Evolutionary conservation across 2,329 filamentous ascomycete genomes (phyloP), one percentile per base, ranked within the genome.

Genomic region (Aulographum hederae): DNA sequence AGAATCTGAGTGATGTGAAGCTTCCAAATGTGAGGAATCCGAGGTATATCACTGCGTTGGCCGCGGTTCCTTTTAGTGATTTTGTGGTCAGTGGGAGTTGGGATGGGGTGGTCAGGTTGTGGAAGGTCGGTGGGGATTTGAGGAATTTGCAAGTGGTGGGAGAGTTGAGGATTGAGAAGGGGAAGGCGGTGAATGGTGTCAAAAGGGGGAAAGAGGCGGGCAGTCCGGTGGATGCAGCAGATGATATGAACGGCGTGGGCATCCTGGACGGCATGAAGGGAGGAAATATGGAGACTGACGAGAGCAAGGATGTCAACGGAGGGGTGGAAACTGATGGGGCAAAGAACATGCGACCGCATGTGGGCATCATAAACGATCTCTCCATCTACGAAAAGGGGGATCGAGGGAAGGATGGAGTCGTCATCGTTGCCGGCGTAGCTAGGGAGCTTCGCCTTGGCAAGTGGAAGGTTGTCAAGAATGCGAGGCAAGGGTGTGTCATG

Each of bases 51-150:
- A 98, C 89, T 1, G 85, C 86, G 4, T 61, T 98, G 27, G 65
- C 74, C 30, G 78, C 81, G 1, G 66, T 98, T 30, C 86, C 89
- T 0, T 94, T 85, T 51, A 86, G 82, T 4, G 84, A 98, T 46
- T 61, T 93, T 31, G 71, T 98, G 34, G 62, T 98, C 31, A 91
- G 75, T 41, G 89, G 86, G 19, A 93, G 82, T 53, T 98, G 86
- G 85, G 89, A 92, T 48, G 89, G 89, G 2, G 73, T 70, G 52
- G 65, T 98, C 35, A 67, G 86, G 31, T 76, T 76, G 4, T 98
- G 89, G 89, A 73, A 67, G 37, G 64, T 98, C 14, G 78, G 73
- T 32, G 71, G 80, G 26, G 86, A 94, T 50, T 89, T 85, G 57
- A 71, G 70, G 50, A 73, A 65, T 39, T 67, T 98, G 28, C 74